phyloP scores from a whole-genome alignment of 2,329 filamentous ascomycete genomes.

The Stagonosporopsis chrysanthemi region DNA sequence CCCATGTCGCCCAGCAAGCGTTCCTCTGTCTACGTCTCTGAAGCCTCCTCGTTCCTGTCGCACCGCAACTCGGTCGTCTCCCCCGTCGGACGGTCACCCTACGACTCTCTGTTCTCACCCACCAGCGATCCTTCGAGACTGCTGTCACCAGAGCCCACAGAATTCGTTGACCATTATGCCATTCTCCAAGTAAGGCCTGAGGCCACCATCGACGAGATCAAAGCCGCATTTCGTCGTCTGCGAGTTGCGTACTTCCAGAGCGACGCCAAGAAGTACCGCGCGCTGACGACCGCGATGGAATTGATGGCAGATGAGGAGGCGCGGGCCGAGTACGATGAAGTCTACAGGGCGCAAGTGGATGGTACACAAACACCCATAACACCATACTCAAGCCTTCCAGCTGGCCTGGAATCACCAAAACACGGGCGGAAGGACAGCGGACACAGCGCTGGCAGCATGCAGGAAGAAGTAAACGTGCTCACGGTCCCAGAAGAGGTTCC shows the following conservation, averaged over 20 bases:
- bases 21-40: conserved; percentile 39
- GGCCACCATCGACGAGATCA: conserved; percentile 42
- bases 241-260: conserved; percentile 40
- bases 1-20: conserved; percentile 30
- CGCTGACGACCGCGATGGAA: conserved; percentile 42
- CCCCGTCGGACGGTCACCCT: conserved; percentile 19
- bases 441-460: conserved; percentile 25
- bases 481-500: conserved; percentile 11
- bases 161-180: conserved; percentile 44
- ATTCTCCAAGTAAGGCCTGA: conserved; percentile 33
- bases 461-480: conserved; percentile 3
- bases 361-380: conserved; percentile 18
- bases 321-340: conserved; percentile 37
- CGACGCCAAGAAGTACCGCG: conserved; percentile 40
- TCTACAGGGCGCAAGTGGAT: conserved; percentile 23
- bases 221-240: conserved; percentile 36
- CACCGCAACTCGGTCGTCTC: conserved; percentile 32
- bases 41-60: conserved; percentile 33
- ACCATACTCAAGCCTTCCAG: conserved; percentile 22
- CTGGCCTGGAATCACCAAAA: conserved; percentile 28
- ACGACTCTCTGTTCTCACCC: conserved; percentile 25
- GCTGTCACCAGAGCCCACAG: conserved; percentile 15
- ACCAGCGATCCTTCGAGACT: conserved; percentile 19
- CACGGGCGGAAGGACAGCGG: conserved; percentile 34
- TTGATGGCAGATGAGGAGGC: conserved; percentile 39